phyloP scores from a whole-genome alignment of 345 rosid species.

The Lepidium didymum region DNA sequence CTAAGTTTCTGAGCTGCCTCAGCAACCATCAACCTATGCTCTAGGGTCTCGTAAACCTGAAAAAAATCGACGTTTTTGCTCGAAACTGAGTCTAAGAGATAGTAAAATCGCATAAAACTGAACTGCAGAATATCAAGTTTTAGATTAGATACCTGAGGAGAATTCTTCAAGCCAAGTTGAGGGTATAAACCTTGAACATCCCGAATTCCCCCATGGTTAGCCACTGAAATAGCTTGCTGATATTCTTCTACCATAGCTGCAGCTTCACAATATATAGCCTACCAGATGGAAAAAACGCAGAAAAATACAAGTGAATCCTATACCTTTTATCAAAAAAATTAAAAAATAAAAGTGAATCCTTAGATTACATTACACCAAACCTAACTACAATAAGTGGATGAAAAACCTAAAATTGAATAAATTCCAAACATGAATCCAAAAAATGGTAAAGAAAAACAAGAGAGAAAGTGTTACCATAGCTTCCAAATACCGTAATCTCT shows the following conservation, averaged over 20 bases:
- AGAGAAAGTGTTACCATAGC: conserved; percentile 54
- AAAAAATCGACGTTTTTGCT: not conserved
- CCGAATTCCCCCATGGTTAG: conserved; percentile 66
- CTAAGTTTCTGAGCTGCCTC: conserved; percentile 95
- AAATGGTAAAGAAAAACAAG: not conserved
- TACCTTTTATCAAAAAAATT: too few relatives aligned
- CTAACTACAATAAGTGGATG: not conserved
- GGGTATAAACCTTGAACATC: conserved; percentile 63
- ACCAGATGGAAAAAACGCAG: not conserved
- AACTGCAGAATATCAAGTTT: not conserved
- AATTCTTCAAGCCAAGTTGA: conserved; percentile 68
- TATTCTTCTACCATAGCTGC: conserved; percentile 89
- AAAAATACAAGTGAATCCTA: not conserved
- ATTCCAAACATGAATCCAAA: not conserved
- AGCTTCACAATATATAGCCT: conserved; percentile 89
- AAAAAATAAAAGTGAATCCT: not conserved
- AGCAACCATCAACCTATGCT: conserved; percentile 85
- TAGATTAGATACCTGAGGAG: conserved; percentile 48
- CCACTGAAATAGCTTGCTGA: conserved; percentile 74
- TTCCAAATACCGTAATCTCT: conserved; percentile 86
- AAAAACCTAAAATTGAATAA: not conserved
- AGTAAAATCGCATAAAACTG: not conserved
- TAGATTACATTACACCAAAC: not conserved
- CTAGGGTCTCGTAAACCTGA: conserved; percentile 83
- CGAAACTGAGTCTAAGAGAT: not conserved